A percentile compares a stretch with the other conserved stretches of the same genome.
These are phyloP conservation scores for Dictyophora rubrovolvata DNA, from an alignment of 768 basidiomycete genomes.

Conservation along the genomic window DNA sequence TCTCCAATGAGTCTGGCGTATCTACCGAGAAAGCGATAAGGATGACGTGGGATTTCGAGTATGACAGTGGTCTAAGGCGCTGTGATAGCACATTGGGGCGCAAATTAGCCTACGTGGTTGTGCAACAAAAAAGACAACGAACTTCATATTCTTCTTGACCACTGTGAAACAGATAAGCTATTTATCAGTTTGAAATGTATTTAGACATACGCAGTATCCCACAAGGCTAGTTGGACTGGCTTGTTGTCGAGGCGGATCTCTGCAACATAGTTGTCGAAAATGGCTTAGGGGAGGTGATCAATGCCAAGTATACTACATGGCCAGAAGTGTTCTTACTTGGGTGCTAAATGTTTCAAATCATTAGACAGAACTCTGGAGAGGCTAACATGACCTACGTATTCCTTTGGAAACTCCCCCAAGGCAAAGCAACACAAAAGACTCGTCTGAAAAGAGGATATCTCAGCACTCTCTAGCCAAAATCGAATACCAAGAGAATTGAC, in stretches of 20 bases:
- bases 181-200: neutral
- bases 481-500: slow-evolving; percentile 18
- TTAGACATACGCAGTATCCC: slow-evolving; percentile 93
- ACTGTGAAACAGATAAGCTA: slow-evolving; percentile 29
- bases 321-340: slow-evolving; percentile 29
- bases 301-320: neutral
- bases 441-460: slow-evolving; percentile 29
- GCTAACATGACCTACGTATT: slow-evolving; percentile 63
- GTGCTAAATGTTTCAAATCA: slow-evolving; percentile 25
- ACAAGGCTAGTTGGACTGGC: slow-evolving; percentile 90
- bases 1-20: slow-evolving; percentile 93
- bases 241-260: slow-evolving; percentile 97
- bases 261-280: slow-evolving; percentile 98
- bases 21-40: slow-evolving; percentile 96
- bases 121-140: slow-evolving; percentile 11
- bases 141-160: slow-evolving; percentile 99
- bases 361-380: neutral
- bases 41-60: slow-evolving; percentile 97
- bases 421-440: slow-evolving; percentile 86
- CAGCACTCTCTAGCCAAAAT: slow-evolving; percentile 1
- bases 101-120: neutral
- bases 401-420: slow-evolving; percentile 88
- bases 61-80: slow-evolving; percentile 93
- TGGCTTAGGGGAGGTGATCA: slow-evolving; percentile 40
- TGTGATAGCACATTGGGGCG: slow-evolving; percentile 20